Base-by-base conservation (phyloP, 108 stramenopile genomes). In the Skeletonema menzelii region DNA sequence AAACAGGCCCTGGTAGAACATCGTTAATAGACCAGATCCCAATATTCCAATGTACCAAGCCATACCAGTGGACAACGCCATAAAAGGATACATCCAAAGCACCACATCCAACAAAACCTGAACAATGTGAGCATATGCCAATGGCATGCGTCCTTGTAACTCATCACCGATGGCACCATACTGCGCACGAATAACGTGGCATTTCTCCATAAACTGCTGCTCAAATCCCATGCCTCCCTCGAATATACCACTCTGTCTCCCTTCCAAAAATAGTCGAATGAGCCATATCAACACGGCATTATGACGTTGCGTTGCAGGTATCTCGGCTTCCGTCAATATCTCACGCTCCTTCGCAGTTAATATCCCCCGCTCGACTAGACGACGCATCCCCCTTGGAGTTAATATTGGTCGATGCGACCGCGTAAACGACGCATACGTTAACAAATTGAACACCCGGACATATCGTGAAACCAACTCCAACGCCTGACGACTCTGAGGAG, bases 91-190 rank as follows among this genome's bases (percentile, higher is more conserved):
- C 88, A 93, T 89, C 91, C 90, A 91, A 28, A 92, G 49, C 55
- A 95, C 86, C 12, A 93, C 72, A 77, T 95, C 96, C 4, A 95
- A 85, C 20, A 97, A 59, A 17, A 94, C 85, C 74, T 95, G 94
- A 32, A 95, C 96, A 49, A 95, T 90, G 66, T 97, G 96, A 8
- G 94, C 91, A 83, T 97, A 97, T 8, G 94, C 94, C 20, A 97
- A 68, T n/a, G 94, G 94, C 92, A 95, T 97, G 2, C 96, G 75
- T 15, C 93, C 96, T 70, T 80, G 84, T 37, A 88, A 82, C 55
- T 94, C 93, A 70, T 94, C 93, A 1, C 93, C 90, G 56, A 94
- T 94, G 14, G 88, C 90, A 58, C 93, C 93, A 73, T 90, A 89
- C 59, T 91, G 90, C 1, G 89, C 88, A 40, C 93, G 89, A 67